A percentile compares a stretch with the other conserved stretches of the same genome.
phyloP scores from a whole-genome alignment of 192 early-diverging fungal genomes.

The Pilaira anomala region DNA sequence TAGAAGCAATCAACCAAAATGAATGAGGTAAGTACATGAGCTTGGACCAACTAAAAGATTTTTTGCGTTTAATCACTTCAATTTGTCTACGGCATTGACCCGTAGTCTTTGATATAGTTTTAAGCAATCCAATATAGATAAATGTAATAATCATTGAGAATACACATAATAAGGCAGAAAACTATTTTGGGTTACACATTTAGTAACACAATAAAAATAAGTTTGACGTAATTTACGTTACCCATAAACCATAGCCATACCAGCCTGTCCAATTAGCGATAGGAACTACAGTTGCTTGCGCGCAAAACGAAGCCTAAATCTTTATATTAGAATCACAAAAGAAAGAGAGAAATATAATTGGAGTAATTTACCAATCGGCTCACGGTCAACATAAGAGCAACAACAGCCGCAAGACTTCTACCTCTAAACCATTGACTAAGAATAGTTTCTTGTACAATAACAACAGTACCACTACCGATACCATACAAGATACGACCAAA shows the following conservation, averaged over 20 bases:
- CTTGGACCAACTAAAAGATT: slow-evolving; percentile 52
- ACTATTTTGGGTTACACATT: slow-evolving; percentile 51
- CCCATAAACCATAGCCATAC: slow-evolving; percentile 46
- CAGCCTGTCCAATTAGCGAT: slow-evolving; percentile 46
- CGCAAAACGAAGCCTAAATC: slow-evolving; percentile 64
- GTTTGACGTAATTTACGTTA: no score
- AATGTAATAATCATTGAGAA: slow-evolving; percentile 69
- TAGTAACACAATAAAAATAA: slow-evolving; percentile 24
- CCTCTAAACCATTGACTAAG: slow-evolving; percentile 74
- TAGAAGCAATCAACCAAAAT: slow-evolving; percentile 58
- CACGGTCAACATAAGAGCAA: slow-evolving; percentile 66
- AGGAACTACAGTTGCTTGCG: slow-evolving; percentile 64
- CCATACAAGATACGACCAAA: slow-evolving; percentile 55
- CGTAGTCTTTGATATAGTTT: slow-evolving; percentile 32
- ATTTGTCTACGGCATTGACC: slow-evolving; percentile 11
- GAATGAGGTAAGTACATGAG: slow-evolving; percentile 55
- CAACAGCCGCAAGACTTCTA: slow-evolving; percentile 60
- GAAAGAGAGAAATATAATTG: neutral
- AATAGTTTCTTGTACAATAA: slow-evolving; percentile 79
- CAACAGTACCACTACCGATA: slow-evolving; percentile 70
- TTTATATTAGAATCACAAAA: no score
- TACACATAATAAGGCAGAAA: slow-evolving; percentile 61
- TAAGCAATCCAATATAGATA: slow-evolving; percentile 59
- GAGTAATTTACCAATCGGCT: slow-evolving; percentile 55
- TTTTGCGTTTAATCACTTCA: slow-evolving; percentile 46